Percentiles rank a stretch among this genome's conserved stretches.
Evolutionary conservation across 768 basidiomycete genomes (phyloP).

Genomic region (Lactifluus echinatus): DNA sequence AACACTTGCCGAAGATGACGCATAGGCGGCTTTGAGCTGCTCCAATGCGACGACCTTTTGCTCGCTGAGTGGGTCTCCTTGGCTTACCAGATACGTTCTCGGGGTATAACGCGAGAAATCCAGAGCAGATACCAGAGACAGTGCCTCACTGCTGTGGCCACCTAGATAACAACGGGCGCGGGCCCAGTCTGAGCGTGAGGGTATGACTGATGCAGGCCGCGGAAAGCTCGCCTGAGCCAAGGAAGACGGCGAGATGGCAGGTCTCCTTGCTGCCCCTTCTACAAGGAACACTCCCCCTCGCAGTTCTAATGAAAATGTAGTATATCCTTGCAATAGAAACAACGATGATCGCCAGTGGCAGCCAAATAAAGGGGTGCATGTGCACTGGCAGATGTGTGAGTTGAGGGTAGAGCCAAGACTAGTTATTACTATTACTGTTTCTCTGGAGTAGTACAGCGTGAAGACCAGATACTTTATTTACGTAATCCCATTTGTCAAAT

Average conservation of each 20-base stretch:
- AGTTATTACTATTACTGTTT: not conserved
- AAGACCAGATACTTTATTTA: not conserved
- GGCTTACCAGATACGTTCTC: conserved; percentile 72
- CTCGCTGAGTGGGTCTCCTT: conserved; percentile 73
- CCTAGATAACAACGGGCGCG: conserved; percentile 47
- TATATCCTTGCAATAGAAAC: conserved; percentile 15
- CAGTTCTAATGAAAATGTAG: conserved; percentile 21
- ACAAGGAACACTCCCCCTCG: conserved; percentile 19
- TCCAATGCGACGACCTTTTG: conserved; percentile 66
- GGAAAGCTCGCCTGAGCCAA: conserved; percentile 73
- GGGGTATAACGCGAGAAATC: conserved; percentile 68
- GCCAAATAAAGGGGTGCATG: conserved; percentile 1
- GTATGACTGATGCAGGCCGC: not conserved
- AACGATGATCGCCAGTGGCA: not conserved
- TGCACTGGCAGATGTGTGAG: not conserved
- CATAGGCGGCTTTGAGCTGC: conserved; percentile 25
- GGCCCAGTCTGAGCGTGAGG: conserved; percentile 15
- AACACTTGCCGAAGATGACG: conserved; percentile 20
- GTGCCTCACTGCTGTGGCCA: conserved; percentile 87
- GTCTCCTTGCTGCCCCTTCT: conserved; percentile 18
- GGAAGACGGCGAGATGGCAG: conserved; percentile 68
- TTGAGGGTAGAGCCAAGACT: not conserved
- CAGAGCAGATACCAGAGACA: conserved; percentile 61
- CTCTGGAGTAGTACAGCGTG: too few relatives aligned
- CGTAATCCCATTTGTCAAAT: not conserved